A percentile compares a stretch with the other conserved stretches of the same genome.
phyloP scores from a whole-genome alignment of 2,329 filamentous ascomycete genomes.

The Penicillium brevicompactum region DNA sequence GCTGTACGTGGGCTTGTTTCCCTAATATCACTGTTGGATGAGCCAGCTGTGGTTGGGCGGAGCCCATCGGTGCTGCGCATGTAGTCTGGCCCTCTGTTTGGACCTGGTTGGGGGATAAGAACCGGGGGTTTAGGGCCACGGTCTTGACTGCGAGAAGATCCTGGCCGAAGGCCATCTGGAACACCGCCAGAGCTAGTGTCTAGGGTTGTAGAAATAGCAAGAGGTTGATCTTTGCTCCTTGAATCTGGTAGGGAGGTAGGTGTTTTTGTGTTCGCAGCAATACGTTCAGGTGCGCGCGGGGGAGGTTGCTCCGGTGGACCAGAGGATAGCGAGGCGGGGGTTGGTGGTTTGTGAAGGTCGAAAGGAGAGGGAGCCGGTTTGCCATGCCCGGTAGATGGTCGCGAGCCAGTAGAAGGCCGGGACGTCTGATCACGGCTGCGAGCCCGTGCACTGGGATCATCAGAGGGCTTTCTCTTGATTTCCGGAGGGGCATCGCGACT shows the following conservation, averaged over 20 bases:
- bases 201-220: constrained; percentile 21
- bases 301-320: constrained; percentile 30
- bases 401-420: constrained; percentile 39
- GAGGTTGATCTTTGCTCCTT: constrained; percentile 25
- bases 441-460: constrained; percentile 39
- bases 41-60: constrained; percentile 33
- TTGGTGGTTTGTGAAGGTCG: constrained; percentile 9
- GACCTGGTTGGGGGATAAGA: constrained; percentile 7
- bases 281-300: constrained; percentile 26
- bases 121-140: constrained; percentile 11
- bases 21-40: constrained; percentile 25
- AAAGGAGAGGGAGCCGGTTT: constrained; percentile 37
- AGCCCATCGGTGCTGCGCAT: constrained; percentile 30
- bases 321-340: constrained; percentile 17
- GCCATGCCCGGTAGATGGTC: constrained; percentile 8
- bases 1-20: constrained; percentile 23
- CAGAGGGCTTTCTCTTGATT: constrained; percentile 33
- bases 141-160: constrained; percentile 33
- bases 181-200: constrained; percentile 19
- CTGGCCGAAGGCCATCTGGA: constrained; percentile 26
- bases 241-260: constrained; percentile 16
- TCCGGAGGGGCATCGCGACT: constrained; percentile 42
- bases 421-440: constrained; percentile 46
- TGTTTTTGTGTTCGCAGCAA: constrained; percentile 18
- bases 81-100: constrained; percentile 17